Percentiles rank a stretch among this genome's conserved stretches.
These are phyloP conservation scores for Quercus lobata DNA, from an alignment of 331 rosid genomes.

Conservation along the genomic window DNA sequence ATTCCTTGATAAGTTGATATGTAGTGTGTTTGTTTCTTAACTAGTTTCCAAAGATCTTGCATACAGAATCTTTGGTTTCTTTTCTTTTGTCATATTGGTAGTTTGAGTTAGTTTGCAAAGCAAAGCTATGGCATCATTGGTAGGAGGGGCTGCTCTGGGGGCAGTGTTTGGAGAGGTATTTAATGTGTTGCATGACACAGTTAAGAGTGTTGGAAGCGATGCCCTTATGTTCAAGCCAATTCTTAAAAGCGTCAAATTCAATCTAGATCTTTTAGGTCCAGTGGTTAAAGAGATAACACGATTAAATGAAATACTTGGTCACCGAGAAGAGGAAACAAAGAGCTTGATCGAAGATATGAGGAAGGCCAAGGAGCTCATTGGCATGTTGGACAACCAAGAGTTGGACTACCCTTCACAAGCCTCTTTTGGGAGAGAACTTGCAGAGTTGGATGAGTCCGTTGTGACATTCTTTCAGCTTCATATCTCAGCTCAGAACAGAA, in stretches of 20 bases:
- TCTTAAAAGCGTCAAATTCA: background rate
- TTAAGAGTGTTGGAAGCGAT: background rate
- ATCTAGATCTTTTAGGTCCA: background rate
- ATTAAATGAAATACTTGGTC: background rate
- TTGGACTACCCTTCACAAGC: slow-evolving; percentile 3
- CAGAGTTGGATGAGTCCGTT: background rate
- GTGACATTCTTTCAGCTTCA: background rate
- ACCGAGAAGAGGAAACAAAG: background rate
- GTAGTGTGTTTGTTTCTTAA: too few species aligned
- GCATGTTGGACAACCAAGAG: background rate
- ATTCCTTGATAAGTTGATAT: too few species aligned
- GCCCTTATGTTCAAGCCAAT: background rate
- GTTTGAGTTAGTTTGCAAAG: too few species aligned
- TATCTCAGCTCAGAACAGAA: background rate
- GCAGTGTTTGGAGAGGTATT: too few species aligned
- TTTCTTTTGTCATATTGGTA: too few species aligned
- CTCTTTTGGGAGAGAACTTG: background rate
- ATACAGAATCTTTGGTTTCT: too few species aligned
- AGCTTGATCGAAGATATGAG: background rate
- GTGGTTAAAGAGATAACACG: background rate
- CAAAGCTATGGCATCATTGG: too few species aligned
- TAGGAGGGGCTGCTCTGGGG: background rate
- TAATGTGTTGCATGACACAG: background rate
- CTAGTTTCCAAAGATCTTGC: too few species aligned
- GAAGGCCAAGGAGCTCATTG: background rate